Conservation (phyloP, 306 rosid genomes). For the Citrullus colocynthis region DNA sequence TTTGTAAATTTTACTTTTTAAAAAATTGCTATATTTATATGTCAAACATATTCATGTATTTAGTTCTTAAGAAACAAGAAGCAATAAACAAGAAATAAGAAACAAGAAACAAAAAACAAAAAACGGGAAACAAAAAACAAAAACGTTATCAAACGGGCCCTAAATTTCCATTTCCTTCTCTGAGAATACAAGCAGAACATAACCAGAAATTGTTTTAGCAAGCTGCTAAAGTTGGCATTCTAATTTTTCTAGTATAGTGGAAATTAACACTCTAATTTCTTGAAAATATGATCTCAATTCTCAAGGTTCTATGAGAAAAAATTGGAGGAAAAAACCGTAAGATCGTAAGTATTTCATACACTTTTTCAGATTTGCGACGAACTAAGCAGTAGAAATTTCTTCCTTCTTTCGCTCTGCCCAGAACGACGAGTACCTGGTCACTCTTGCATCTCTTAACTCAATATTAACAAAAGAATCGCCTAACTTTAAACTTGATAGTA, state of each 20-base stretch:
- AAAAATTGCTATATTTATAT: no score
- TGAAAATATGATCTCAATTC: not conserved
- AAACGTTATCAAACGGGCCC: no score
- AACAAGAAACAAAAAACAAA: no score
- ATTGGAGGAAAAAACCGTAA: no score
- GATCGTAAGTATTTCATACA: not conserved
- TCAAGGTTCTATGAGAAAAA: not conserved
- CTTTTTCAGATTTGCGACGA: not conserved
- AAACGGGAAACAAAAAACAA: no score
- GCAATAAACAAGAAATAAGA: no score
- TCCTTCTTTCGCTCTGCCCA: no score
- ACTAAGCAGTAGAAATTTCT: not conserved
- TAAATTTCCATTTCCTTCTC: not conserved
- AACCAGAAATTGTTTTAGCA: not conserved
- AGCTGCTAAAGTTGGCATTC: not conserved
- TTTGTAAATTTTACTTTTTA: no score
- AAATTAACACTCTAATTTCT: not conserved
- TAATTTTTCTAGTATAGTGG: not conserved
- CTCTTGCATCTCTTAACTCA: not conserved
- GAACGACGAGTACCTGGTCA: not conserved
- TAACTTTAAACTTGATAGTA: conserved; percentile 38
- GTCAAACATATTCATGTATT: no score
- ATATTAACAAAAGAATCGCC: not conserved
- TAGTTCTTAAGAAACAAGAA: no score
- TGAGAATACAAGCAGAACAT: not conserved